Evolutionary conservation across 345 rosid species (phyloP).

Genomic region (Conringia planisiliqua): DNA sequence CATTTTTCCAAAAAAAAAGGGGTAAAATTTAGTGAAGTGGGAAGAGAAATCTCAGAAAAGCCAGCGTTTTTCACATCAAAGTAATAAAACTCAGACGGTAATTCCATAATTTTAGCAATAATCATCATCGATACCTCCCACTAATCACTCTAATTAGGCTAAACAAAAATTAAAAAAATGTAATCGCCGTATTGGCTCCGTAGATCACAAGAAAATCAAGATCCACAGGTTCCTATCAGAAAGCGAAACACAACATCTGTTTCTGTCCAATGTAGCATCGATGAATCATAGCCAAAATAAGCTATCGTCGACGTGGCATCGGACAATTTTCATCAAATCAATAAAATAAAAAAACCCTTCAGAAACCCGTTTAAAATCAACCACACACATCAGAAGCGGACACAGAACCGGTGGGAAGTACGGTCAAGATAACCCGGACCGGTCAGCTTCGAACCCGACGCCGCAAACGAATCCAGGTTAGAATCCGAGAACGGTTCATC

Average conservation of each 20-base stretch:
- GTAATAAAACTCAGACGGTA: conserved; percentile 65
- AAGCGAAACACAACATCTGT: conserved; percentile 47
- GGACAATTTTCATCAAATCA: conserved; percentile 12
- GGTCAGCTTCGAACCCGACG: neutral
- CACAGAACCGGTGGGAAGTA: conserved; percentile 25
- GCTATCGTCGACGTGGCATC: conserved; percentile 54
- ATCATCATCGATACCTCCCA: conserved; percentile 1
- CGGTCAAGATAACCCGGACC: neutral
- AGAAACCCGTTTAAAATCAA: conserved; percentile 42
- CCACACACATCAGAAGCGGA: conserved; percentile 36
- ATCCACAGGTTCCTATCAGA: conserved; percentile 66
- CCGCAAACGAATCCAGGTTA: neutral
- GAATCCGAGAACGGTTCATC: conserved; percentile 5
- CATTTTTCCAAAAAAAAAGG: too few species aligned
- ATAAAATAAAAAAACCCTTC: conserved; percentile 6
- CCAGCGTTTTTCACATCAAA: conserved; percentile 31
- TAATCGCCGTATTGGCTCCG: conserved; percentile 40
- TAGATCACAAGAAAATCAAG: conserved; percentile 1
- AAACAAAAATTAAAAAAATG: neutral
- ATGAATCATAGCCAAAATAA: conserved; percentile 31
- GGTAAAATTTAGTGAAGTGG: too few species aligned
- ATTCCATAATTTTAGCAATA: conserved; percentile 56
- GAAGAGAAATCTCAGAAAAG: conserved; percentile 8
- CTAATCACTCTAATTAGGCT: neutral
- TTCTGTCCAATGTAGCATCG: conserved; percentile 58